Percentiles rank a stretch among this genome's conserved stretches.
Evolutionary conservation across 148 eudicot genomes (phyloP).

Genomic region (Fallopia convolvulus): DNA sequence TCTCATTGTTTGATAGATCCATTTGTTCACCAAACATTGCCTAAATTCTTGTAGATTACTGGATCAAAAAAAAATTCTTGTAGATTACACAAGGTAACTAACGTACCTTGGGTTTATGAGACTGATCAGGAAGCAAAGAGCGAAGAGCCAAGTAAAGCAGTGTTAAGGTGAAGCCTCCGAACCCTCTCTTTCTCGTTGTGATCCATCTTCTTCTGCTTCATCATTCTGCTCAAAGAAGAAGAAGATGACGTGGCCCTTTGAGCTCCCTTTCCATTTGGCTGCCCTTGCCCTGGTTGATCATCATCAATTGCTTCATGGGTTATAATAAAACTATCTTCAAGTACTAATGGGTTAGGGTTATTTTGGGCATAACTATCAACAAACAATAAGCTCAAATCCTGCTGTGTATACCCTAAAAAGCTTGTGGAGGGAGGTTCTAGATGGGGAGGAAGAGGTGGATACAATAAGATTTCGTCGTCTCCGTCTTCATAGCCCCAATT

Average conservation of each 20-base stretch:
- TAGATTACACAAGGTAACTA: not conserved
- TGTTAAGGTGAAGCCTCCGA: slow-evolving; percentile 39
- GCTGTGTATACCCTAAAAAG: not conserved
- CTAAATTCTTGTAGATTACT: no score
- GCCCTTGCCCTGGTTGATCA: slow-evolving; percentile 2
- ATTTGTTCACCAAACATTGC: not conserved
- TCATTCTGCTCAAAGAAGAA: not conserved
- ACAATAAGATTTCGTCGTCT: slow-evolving; percentile 5
- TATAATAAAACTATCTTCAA: not conserved
- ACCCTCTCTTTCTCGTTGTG: slow-evolving; percentile 55
- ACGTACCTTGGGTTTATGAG: slow-evolving; percentile 38
- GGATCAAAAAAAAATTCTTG: no score
- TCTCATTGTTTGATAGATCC: not conserved
- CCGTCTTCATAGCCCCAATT: not conserved
- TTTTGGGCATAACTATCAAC: not conserved
- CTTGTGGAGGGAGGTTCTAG: slow-evolving; percentile 8
- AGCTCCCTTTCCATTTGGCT: not conserved
- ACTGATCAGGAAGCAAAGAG: slow-evolving; percentile 32
- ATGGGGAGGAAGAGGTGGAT: not conserved
- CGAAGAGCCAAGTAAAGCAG: slow-evolving; percentile 33
- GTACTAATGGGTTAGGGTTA: not conserved
- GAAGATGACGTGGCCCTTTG: not conserved
- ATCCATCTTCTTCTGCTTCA: slow-evolving; percentile 33
- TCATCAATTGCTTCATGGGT: slow-evolving; percentile 1
- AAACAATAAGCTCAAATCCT: not conserved